Base-by-base conservation (phyloP, 2,329 filamentous ascomycete species). In the Pleurostoma richardsiae region DNA sequence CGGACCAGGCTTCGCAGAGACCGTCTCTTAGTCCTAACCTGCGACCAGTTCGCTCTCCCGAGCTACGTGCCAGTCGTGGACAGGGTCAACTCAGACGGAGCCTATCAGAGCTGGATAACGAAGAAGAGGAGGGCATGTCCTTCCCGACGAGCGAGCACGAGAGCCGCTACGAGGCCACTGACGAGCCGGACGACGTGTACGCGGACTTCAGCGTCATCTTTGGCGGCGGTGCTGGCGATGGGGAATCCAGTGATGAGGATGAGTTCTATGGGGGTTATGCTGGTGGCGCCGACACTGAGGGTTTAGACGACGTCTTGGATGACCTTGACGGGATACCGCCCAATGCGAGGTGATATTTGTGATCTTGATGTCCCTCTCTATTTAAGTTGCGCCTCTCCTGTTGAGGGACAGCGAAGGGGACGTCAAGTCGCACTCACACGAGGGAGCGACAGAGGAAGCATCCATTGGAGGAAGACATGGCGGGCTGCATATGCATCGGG, bases 271-370 rank as follows among this genome's bases (percentile, higher is more conserved):
- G 19, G 19, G 19, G 19, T 19, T 19, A 19, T 19, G 19, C 19
- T 19, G 63, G 4, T 6, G 39, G 29, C 5, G 6, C 41, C 4
- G 48, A 48, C 4, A 47, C 10, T 1, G 57, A 73, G 45, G 72
- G 69, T 29, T 74, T 74, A 46, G 76, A 80, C 55, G 76, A 78
- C 54, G 78, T 75, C 54, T 65, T 80, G 54, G 76, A 80, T 52
- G 76, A 79, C 49, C 56, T 80, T 49, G 77, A 80, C 51, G 76
- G 76, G 7, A 77, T 80, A 49, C 71, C 73, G 5, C 78, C 74
- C 61, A 54, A 62, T 33, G 61, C 56, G 19, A 60, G 63, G 54
- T 56, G 50, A 46, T 10, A n/a, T 30, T 36, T n/a, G 33, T 19
- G 19, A 19, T 19, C 19, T 19, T 19, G 19, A 19, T 19, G 19